Base-by-base conservation (phyloP, 169 alveolate genomes). In the Cryptosporidium tyzzeri region DNA sequence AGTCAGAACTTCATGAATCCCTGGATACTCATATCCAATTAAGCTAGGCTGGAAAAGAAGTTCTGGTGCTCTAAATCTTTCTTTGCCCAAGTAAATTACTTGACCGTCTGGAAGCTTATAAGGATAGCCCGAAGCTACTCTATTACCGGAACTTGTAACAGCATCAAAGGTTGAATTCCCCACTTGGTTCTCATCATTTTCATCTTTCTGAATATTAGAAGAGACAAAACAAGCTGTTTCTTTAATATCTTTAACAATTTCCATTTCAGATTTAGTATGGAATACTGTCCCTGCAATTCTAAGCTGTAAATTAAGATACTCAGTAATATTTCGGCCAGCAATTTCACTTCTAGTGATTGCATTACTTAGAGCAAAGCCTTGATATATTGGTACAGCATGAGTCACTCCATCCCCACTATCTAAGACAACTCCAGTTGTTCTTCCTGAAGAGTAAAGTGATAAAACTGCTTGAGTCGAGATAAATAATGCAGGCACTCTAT, bases 341-440 rank as follows among this genome's bases (percentile, higher is more conserved):
- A 97, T 92, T 69, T 95, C 96, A 84, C 96, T 92, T 48, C 96
- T 89, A 53, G 93, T 86, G 23, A 96, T 94, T 3, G 98, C 97
- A 74, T 96, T 96, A 12, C 97, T 95, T 61, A 95, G 85, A 12
- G 96, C 92, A 85, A 94, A 95, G 1, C 98, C 99, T 59, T 96
- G 98, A 59, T 93, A 94, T 37, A 97, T 93, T 33, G 98, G 98
- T 14, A 97, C 98, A 33, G 96, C 93, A 75, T 95, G 97, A 59
- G 98, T 94, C 9, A 95, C 98, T 65, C 98, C 99, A 92, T 96
- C 98, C 18, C 99, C 99, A 62, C 97, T 93, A 68, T 97, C 98
- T 29, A 96, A 85, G 16, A 96, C 99, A 45, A 97, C 91, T 69
- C 99, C 99, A 41, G 97, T 95, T 69, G 98, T 96, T 91, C 96